Base-by-base conservation (phyloP, 2,329 filamentous ascomycete genomes). In the Curvularia lunata region DNA sequence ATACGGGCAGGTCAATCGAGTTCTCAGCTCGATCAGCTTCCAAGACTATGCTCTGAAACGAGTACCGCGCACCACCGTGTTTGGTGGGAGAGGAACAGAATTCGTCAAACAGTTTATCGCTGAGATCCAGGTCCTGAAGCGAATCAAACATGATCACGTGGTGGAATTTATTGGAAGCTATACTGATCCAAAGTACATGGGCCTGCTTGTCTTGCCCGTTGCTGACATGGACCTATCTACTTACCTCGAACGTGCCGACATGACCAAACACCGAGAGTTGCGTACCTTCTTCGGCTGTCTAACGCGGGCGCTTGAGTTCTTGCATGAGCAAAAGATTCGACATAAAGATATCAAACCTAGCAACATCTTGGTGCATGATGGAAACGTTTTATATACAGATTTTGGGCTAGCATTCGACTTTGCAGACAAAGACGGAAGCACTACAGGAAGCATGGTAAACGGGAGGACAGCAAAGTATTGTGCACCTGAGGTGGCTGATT, bases 121-220 rank as follows among this genome's bases (percentile, higher is more conserved):
- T 67, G 70, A 27, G 45, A 37, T 2, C 23, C 68, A n/a, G 7
- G 18, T 40, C n/a, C 4, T 40, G 6, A 40, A 40, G 37, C 37
- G 37, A 7, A 40, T 40, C 1, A 49, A 40, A 5, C 46, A 43
- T 1, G 27, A 23, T 1, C 69, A 72, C 25, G 55, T 67, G 1
- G 63, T 71, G 5, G 51, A 67, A 16, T 49, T 69, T 2, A 45
- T 70, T 16, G 68, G 62, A 13, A 74, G 70, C 48, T 77, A 73
- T 45, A 76, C 73, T 1, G 75, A 77, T 30, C 54, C 63, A 3
- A 53, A 54, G 4, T 69, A 64, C 32, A 59, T 76, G 16, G 72
- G 67, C 5, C 54, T 78, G 1, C 51, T 78, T 30, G 75, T 75
- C 64, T 56, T 56, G 16, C 71, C 54, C 23, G 64, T 73, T 3